A percentile compares a stretch with the other conserved stretches of the same genome.
Conservation (phyloP, 2,329 filamentous ascomycete species). For the Colletotrichum costaricense region DNA sequence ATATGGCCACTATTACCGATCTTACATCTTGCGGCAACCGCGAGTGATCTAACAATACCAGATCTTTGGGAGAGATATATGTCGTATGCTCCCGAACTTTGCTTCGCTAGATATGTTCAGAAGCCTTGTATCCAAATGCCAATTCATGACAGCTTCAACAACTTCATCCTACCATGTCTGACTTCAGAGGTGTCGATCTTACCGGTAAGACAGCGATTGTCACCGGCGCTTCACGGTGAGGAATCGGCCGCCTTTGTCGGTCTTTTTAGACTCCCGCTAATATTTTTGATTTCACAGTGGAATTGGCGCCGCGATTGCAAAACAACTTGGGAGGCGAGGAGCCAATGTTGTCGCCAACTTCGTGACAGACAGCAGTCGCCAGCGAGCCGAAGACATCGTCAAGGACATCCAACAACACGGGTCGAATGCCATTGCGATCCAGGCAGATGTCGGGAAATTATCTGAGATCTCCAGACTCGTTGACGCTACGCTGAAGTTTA, state of each 20-base stretch:
- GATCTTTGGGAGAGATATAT: no score
- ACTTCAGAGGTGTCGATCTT: constrained; percentile 39
- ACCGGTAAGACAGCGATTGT: constrained; percentile 37
- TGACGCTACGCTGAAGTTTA: constrained; percentile 36
- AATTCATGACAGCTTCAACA: neutral
- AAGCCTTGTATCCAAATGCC: no score
- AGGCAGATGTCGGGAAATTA: constrained; percentile 37
- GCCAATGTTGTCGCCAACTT: constrained; percentile 41
- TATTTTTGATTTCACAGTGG: constrained; percentile 21
- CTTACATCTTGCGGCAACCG: neutral
- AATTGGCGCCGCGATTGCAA: constrained; percentile 72
- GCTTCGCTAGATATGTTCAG: neutral
- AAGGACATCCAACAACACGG: constrained; percentile 35
- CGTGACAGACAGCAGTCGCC: constrained; percentile 29
- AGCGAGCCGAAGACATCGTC: constrained; percentile 36
- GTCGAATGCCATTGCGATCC: constrained; percentile 27
- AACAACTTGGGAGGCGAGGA: constrained; percentile 72
- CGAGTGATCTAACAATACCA: neutral
- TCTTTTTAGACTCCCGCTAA: neutral
- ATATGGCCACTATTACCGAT: neutral
- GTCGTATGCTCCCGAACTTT: neutral
- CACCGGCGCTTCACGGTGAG: constrained; percentile 34
- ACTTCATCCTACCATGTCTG: constrained; percentile 4
- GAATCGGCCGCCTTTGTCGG: neutral
- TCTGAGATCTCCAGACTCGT: constrained; percentile 37